phyloP scores from a whole-genome alignment of 208 protist species.

The Phytomonas sp. region DNA sequence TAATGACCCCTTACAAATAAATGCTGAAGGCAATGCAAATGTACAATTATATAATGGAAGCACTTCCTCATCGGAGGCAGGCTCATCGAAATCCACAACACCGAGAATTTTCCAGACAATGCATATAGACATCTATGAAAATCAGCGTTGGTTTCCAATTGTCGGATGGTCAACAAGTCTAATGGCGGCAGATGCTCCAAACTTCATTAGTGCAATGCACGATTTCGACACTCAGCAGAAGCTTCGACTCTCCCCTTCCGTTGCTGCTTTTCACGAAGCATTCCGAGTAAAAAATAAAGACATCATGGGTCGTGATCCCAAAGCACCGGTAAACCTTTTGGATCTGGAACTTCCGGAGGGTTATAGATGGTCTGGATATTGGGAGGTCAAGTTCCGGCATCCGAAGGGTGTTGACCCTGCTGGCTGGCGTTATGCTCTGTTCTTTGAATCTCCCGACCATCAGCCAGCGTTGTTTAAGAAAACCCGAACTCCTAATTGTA shows the following conservation, averaged over 20 bases:
- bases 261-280: slow-evolving; percentile 4
- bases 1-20: background rate
- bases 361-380: slow-evolving; percentile 44
- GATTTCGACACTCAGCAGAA: background rate
- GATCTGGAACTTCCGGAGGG: slow-evolving; percentile 20
- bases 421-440: slow-evolving; percentile 49
- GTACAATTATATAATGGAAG: slow-evolving; percentile 25
- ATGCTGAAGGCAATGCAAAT: background rate
- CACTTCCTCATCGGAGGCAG: slow-evolving; percentile 33
- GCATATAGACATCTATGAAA: slow-evolving; percentile 38
- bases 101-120: slow-evolving; percentile 24
- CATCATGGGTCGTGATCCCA: background rate
- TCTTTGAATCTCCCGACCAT: slow-evolving; percentile 10
- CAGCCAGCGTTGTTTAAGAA: slow-evolving; percentile 29
- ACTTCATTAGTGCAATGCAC: slow-evolving; percentile 21
- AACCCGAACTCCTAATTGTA: slow-evolving; percentile 29
- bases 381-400: slow-evolving; percentile 32
- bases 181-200: slow-evolving; percentile 31
- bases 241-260: background rate
- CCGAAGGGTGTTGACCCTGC: slow-evolving; percentile 26
- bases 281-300: background rate
- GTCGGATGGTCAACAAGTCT: slow-evolving; percentile 48
- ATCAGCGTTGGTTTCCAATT: slow-evolving; percentile 62
- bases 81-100: slow-evolving; percentile 13
- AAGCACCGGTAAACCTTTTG: slow-evolving; percentile 5